Percentiles rank a stretch among this genome's conserved stretches.
phyloP scores from a whole-genome alignment of 495 filamentous ascomycete species.

The Symbiotaphrina buchneri region DNA sequence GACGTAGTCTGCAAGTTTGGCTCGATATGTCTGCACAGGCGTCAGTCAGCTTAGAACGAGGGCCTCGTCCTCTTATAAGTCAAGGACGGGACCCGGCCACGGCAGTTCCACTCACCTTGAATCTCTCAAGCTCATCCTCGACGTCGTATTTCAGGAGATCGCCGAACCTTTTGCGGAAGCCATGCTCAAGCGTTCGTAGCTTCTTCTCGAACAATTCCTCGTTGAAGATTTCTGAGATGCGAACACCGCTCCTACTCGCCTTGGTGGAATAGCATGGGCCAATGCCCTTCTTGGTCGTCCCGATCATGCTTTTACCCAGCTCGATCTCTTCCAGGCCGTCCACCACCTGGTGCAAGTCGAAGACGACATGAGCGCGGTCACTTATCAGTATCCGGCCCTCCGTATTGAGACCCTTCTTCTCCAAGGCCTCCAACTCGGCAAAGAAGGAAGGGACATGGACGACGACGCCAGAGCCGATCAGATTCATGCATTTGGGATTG shows the following conservation, averaged over 20 bases:
- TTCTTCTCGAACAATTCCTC: conserved; percentile 50
- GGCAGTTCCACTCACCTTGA: conserved; percentile 27
- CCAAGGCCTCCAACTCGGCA: conserved; percentile 51
- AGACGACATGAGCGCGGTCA: conserved; percentile 63
- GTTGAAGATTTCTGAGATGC: conserved; percentile 56
- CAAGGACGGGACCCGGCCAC: too few relatives aligned
- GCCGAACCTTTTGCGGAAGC: conserved; percentile 54
- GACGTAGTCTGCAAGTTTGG: conserved; percentile 39
- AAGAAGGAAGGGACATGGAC: conserved; percentile 77
- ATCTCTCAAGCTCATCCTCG: conserved; percentile 55
- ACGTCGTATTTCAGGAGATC: conserved; percentile 51
- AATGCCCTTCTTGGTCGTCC: conserved; percentile 41
- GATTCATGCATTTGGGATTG: conserved; percentile 52
- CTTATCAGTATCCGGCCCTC: conserved; percentile 54
- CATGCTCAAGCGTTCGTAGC: conserved; percentile 36
- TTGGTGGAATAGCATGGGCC: conserved; percentile 72
- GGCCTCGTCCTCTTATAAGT: not conserved
- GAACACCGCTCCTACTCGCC: conserved; percentile 49
- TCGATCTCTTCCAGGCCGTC: conserved; percentile 66
- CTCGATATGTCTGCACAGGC: conserved; percentile 34
- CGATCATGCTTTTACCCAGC: conserved; percentile 33
- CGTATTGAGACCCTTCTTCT: conserved; percentile 46
- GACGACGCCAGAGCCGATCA: conserved; percentile 72
- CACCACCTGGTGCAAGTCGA: conserved; percentile 62
- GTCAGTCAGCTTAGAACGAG: too few relatives aligned